Evolutionary conservation across 805 yeast genomes (phyloP), one percentile per base, ranked within the genome.

Genomic region (Lipomyces mesembrius): DNA sequence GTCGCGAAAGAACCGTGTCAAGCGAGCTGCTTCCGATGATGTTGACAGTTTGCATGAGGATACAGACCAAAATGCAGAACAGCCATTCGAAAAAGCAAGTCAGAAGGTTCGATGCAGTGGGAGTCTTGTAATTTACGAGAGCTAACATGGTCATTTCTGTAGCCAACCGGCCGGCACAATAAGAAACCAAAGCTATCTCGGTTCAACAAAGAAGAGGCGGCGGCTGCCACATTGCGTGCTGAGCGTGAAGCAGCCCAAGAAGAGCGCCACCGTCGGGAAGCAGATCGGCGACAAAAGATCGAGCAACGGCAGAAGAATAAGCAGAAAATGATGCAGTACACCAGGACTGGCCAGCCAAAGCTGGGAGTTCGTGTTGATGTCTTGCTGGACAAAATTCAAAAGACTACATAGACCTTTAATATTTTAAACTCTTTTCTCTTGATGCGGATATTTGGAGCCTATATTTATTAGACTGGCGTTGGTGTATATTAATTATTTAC

Each of bases 301-400:
- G 67, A 61, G 49, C 37, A 39, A 25, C 60, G 71, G n/a, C 56
- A 62, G 52, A 20, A 32, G 27, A 43, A 54, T 3, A 49, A 57
- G 55, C 60, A 57, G 61, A 68, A 62, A 54, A 66, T 68, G 67
- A 60, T 17, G 55, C 66, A 68, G 59, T 63, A 54, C 39, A 68
- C 66, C 11, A 53, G 53, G 57, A 52, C 57, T 3, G 71, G 71
- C 1, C 71, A 68, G 57, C 71, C 71, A 25, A 68, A 68, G 55
- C 59, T 68, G 17, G 71, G 71, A 9, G 64, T 64, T 12, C 61
- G 71, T 17, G 54, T 68, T 27, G 67, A 53, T 17, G 61, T 68
- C 22, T 51, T 68, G 46, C 54, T 68, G 61, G 71, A 63, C 37
- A 64, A 64, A 20, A 65, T 68, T 35, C 52, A 60, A 22, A 61